A percentile compares a stretch with the other conserved stretches of the same genome.
phyloP scores from a whole-genome alignment of 2,329 filamentous ascomycete genomes.

The Fusarium sp. region DNA sequence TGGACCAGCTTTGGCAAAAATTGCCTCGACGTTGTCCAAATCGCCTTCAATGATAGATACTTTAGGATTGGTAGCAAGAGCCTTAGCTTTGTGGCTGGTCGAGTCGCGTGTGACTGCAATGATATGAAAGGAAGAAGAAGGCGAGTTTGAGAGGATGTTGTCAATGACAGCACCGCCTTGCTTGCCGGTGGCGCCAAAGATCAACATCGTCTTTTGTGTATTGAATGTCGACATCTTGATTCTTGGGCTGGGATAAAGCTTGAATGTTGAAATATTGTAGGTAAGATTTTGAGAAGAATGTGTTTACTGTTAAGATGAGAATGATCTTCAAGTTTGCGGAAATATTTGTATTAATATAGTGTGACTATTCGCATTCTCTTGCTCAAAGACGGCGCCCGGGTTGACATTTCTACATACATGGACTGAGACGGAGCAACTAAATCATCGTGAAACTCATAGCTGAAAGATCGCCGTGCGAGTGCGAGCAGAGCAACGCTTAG shows the following conservation, averaged over 20 bases:
- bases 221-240: neutral
- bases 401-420: neutral
- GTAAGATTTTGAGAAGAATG: neutral
- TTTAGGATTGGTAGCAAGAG: neutral
- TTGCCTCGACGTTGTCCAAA: neutral
- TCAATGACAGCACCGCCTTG: conserved; percentile 3
- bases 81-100: neutral
- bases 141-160: neutral
- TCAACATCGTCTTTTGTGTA: neutral
- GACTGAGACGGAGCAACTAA: neutral
- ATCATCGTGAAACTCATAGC: accelerated
- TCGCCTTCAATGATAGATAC: neutral
- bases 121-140: neutral
- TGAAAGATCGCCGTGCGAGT: neutral
- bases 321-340: accelerated
- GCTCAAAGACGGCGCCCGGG: accelerated
- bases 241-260: accelerated
- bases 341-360: neutral
- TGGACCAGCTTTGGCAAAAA: neutral
- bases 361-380: neutral
- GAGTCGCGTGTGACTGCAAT: neutral
- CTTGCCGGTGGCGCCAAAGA: conserved; percentile 1
- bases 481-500: neutral
- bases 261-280: neutral
- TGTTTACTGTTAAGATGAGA: neutral